Percentiles rank a stretch among this genome's conserved stretches.
phyloP scores from a whole-genome alignment of 441 rosid genomes.

The Daphne laureola region DNA sequence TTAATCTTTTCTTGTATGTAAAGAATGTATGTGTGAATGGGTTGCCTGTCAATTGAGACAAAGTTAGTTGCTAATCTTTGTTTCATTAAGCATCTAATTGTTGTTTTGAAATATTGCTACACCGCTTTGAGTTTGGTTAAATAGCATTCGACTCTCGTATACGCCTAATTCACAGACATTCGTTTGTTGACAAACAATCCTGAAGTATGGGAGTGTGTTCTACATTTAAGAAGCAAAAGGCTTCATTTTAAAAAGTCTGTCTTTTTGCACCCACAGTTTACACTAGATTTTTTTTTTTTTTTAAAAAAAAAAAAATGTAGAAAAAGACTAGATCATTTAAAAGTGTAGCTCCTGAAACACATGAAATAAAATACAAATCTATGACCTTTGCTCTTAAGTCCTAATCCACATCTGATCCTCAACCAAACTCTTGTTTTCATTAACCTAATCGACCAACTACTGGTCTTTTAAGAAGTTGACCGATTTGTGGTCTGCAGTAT shows the following conservation, averaged over 20 bases:
- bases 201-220: too few relatives aligned
- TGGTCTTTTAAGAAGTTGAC: conserved; percentile 3
- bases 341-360: too few relatives aligned
- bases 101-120: conserved; percentile 16
- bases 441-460: conserved; percentile 33
- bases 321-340: too few relatives aligned
- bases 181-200: too few relatives aligned
- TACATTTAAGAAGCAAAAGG: too few relatives aligned
- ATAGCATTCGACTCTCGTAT: conserved; percentile 25
- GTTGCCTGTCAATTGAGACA: conserved; percentile 7
- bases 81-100: conserved; percentile 22
- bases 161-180: too few relatives aligned
- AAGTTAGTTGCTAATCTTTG: conserved; percentile 14
- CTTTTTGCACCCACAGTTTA: too few relatives aligned
- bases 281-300: too few relatives aligned
- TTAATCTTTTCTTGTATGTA: conserved; percentile 16
- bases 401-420: conserved; percentile 4
- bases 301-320: too few relatives aligned
- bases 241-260: too few relatives aligned
- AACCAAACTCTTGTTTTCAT: conserved; percentile 31
- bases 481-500: too few relatives aligned
- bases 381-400: conserved; percentile 14
- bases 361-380: conserved; percentile 1
- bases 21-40: conserved; percentile 13
- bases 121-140: conserved; percentile 34